Base-by-base conservation (phyloP, 805 yeast species). In the Schwanniomyces occidentalis region DNA sequence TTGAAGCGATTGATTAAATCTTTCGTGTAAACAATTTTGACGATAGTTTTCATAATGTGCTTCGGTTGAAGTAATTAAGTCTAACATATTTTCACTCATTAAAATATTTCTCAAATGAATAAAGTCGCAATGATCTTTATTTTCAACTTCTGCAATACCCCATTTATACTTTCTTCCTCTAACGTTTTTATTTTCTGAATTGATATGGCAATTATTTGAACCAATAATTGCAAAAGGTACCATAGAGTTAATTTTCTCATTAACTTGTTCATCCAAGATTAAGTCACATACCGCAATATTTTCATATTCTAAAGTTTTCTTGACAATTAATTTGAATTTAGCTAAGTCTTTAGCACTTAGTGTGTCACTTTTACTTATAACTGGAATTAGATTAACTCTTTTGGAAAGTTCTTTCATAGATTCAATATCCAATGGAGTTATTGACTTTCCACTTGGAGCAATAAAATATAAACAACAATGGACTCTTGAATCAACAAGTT, bases 81-180 rank as follows among this genome's bases (percentile, higher is more conserved):
- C 96, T 32, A 85, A 73, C 83, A 87, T 75, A 58, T 86, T 75
- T 14, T 80, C 72, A 16, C 81, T 72, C 60, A 90, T 68, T 31
- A 90, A 63, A 24, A 87, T 60, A 22, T 78, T 73, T 45, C 86
- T 76, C 43, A 90, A 69, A 41, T 69, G 69, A 18, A 60, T 44
- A 51, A 88, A 88, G 55, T 91, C 96, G 60, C 95, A 86, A 57
- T 84, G 89, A 6, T 65, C 58, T 13, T 73, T 75, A 55, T 87
- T 82, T 51, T 85, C 95, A 25, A 86, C 84, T 52, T 89, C 95
- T 9, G 86, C 85, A 15, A 76, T 58, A 0, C 97, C 97, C 96
- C 96, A 90, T 12, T 67, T 71, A 63, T 88, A 90, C 51, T 73
- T 72, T 51, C 96, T 73, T 12, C 93, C 95, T 43, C 84, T 71